These are phyloP conservation scores for Acacia concinna DNA, from an alignment of 331 rosid species.

Conservation along the genomic window DNA sequence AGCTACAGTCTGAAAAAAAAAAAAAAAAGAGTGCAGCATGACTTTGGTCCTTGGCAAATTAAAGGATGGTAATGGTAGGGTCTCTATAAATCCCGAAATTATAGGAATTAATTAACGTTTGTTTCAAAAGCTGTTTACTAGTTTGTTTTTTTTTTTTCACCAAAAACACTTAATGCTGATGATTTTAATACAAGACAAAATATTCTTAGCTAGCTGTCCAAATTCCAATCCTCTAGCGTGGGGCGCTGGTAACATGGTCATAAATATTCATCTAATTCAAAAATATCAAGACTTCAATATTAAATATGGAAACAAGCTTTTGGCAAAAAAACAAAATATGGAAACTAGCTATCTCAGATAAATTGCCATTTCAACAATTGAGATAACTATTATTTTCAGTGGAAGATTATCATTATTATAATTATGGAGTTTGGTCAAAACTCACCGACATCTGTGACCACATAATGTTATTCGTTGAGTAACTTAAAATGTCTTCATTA, in stretches of 20 bases:
- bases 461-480: not conserved
- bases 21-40: not conserved
- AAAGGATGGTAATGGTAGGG: no score
- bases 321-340: no score
- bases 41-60: not conserved
- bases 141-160: not conserved
- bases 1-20: not conserved
- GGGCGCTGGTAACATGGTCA: not conserved
- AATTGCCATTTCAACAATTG: not conserved
- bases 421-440: not conserved
- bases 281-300: not conserved
- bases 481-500: not conserved
- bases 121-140: not conserved
- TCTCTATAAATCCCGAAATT: not conserved
- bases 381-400: not conserved
- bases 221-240: not conserved
- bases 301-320: not conserved
- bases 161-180: no score
- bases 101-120: not conserved
- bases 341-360: not conserved
- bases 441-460: not conserved
- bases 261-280: not conserved
- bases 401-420: not conserved
- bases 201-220: not conserved
- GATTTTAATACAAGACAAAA: not conserved